Base-by-base conservation (phyloP, 192 early-diverging fungal genomes). In the Coemansia sp. region DNA sequence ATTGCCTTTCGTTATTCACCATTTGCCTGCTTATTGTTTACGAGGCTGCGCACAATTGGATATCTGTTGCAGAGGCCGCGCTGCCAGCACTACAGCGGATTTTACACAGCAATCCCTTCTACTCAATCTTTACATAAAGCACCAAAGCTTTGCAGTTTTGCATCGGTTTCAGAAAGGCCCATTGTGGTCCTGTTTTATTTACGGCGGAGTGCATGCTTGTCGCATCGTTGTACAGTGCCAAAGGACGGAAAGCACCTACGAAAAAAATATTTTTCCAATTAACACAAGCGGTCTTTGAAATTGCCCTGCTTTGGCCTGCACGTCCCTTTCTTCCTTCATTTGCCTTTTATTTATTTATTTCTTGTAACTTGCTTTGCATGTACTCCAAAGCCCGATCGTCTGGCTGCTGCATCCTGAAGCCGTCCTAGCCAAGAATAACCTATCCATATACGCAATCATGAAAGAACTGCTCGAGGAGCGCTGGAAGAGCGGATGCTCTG, bases 401-500 rank as follows among this genome's bases (percentile, higher is more conserved):
- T 52, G 20, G 49, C 8, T 25, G 15, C 49, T 52, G 20, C 49
- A 48, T 48, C n/a, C 19, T 17, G n/a, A 22, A 29, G 29, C 29
- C 3, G 29, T 29, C 29, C 29, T 29, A 29, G 3, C 29, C 29
- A 29, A 29, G 29, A 1, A 29, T 29, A 29, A 29, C 3, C 29
- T 40, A 40, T 5, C 38, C 38, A 40, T 5, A 40, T 20, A 19
- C 34, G 36, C 33, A 54, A 35, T 36, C 55, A 57, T 57, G 55
- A 57, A 35, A 33, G 55, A 35, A 36, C 29, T 57, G 55, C 55
- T 57, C 5, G 55, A 57, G 33, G 55, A 57, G 55, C 34, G 55
- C 55, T 57, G 55, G 55, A 57, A 35, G 34, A n/a, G 45, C 38
- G 41, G 71, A 23, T 74, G 68, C 58, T 64, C 72, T 19, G 66